phyloP scores from a whole-genome alignment of 139 green algal species.

The Asterochloris sp. region DNA sequence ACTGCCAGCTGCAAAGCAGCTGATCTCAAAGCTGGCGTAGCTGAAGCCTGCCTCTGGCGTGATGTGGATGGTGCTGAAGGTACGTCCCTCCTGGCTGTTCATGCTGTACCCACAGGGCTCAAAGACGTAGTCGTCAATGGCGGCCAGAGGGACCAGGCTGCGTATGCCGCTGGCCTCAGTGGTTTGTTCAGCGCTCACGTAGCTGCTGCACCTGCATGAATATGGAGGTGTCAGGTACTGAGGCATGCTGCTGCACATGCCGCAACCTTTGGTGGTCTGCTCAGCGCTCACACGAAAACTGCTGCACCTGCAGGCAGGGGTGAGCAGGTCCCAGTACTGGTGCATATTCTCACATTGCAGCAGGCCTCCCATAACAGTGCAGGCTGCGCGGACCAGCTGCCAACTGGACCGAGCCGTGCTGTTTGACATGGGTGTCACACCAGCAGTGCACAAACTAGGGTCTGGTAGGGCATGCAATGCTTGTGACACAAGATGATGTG shows the following conservation, averaged over 20 bases:
- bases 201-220: conserved; percentile 54
- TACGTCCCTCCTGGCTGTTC: conserved; percentile 79
- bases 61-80: conserved; percentile 95
- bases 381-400: too few species aligned
- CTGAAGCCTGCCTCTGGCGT: conserved; percentile 90
- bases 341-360: too few species aligned
- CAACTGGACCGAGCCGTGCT: too few species aligned
- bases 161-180: conserved; percentile 63
- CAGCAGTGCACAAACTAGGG: too few species aligned
- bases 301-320: too few species aligned
- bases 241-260: not conserved
- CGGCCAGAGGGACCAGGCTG: conserved; percentile 63
- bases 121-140: conserved; percentile 98
- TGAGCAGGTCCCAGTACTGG: too few species aligned
- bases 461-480: too few species aligned
- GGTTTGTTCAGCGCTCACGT: conserved; percentile 55
- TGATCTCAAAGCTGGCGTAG: conserved; percentile 92
- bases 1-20: conserved; percentile 31
- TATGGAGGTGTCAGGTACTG: conserved; percentile 62
- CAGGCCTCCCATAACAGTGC: too few species aligned
- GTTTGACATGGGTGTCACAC: too few species aligned
- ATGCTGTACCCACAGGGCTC: conserved; percentile 99
- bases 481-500: too few species aligned
- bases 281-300: not conserved
- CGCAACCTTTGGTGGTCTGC: not conserved